Evolutionary conservation across 305 asterid species (phyloP), one percentile per base, ranked within the genome.

Genomic region (Solanum hybrid): DNA sequence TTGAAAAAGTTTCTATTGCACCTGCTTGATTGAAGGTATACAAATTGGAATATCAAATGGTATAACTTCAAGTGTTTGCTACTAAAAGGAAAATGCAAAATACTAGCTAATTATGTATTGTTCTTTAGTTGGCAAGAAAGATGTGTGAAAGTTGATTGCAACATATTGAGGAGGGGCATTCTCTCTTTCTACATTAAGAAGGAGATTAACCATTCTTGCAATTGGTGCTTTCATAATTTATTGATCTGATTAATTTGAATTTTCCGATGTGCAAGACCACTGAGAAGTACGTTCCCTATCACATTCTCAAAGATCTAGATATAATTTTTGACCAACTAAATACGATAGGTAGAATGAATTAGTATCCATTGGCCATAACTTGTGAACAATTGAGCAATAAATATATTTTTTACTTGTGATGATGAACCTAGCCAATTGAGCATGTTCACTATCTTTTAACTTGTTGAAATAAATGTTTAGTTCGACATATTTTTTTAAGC

Each of bases 1-100:
- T 96, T 87, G 97, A 95, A 4, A 96, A 88, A 92, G 98, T 96
- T 88, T 95, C 98, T 3, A 94, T 94, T 89, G 98, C 98, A 73
- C 99, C 98, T n/a, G 92, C 98, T 71, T 71, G 77, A 71, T 71
- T 11, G 34, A 71, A 64, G 27, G 73, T 22, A 64, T 64, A 64
- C 29, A 64, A 64, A 22, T 64, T 56, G 69, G 24, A 56, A 51
- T 51, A 51, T 15, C n/a, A 22, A 60, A 19, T 60, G 2, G 2
- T 60, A 22, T 19, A 19, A 19, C 5, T 78, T 22, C 31, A 36
- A 36, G 32, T 78, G 56, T 78, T 19, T 22, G 56, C 31, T 78
- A 22, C 24, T 35, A 35, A 78, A 45, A 36, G 85, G 56, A 78
- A 35, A 78, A 77, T 19, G 84, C 84, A 78, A 34, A 32, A 77